These are phyloP conservation scores for Amaranthus cruentus DNA, from an alignment of 148 eudicot genomes.

Conservation along the genomic window DNA sequence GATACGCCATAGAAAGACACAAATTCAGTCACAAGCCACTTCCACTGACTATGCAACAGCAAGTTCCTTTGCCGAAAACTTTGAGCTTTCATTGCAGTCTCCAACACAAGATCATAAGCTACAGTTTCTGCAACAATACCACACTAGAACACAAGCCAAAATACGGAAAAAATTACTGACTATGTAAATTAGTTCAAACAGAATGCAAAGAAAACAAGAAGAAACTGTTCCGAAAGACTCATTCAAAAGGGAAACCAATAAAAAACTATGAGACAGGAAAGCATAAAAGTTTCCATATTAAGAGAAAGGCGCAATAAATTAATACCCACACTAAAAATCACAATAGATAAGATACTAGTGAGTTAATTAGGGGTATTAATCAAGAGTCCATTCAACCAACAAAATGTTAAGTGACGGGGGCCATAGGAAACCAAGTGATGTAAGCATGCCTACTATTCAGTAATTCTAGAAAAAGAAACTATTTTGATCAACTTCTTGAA, in stretches of 20 bases:
- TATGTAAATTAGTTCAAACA: neutral
- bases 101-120: constrained; percentile 39
- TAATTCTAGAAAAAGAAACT: neutral
- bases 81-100: constrained; percentile 43
- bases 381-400: neutral
- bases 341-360: too few species aligned
- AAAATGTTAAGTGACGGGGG: neutral
- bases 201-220: neutral
- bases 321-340: too few species aligned
- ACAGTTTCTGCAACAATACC: constrained; percentile 40
- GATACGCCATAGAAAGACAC: constrained; percentile 41
- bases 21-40: constrained; percentile 43
- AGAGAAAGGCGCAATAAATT: too few species aligned
- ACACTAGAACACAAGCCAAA: constrained; percentile 25
- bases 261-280: too few species aligned
- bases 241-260: too few species aligned
- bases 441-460: neutral
- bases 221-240: neutral
- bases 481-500: neutral
- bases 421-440: neutral
- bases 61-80: constrained; percentile 33
- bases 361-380: neutral
- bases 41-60: constrained; percentile 36
- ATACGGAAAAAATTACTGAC: neutral
- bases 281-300: too few species aligned